phyloP scores from a whole-genome alignment of 1,139 yeast genomes.

The Lodderomyces orthopsilosis region DNA sequence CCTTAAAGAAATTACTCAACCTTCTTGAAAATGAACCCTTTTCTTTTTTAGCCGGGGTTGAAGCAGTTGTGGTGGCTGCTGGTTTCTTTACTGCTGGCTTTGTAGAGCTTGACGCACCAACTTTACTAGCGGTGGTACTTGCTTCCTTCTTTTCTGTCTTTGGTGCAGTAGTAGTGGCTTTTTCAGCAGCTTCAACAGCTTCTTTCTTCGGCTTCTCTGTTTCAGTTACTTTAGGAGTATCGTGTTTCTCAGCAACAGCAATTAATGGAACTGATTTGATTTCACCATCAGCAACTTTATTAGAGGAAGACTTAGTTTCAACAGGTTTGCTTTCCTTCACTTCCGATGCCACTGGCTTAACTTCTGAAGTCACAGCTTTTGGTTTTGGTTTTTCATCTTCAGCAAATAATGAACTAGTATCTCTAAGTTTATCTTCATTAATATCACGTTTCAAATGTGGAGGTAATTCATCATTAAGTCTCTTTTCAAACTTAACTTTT shows the following conservation, averaged over 20 bases:
- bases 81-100: not conserved
- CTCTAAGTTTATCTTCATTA: slow-evolving; percentile 38
- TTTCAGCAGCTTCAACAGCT: not conserved
- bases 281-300: slow-evolving; percentile 5
- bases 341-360: slow-evolving; percentile 4
- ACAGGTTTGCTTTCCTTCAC: not conserved
- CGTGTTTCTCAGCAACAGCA: slow-evolving; percentile 12
- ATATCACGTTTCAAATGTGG: slow-evolving; percentile 49
- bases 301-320: not conserved
- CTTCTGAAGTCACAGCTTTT: slow-evolving; percentile 3
- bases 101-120: not conserved
- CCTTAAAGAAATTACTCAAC: slow-evolving; percentile 15
- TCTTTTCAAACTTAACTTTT: slow-evolving; percentile 41
- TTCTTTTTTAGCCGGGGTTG: slow-evolving; percentile 1
- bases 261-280: slow-evolving; percentile 17
- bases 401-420: slow-evolving; percentile 41
- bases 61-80: not conserved
- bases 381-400: slow-evolving; percentile 20
- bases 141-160: not conserved
- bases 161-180: slow-evolving; percentile 2
- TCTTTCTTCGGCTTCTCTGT: slow-evolving; percentile 1
- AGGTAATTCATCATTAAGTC: slow-evolving; percentile 50
- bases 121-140: slow-evolving; percentile 5
- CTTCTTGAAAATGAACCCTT: slow-evolving; percentile 13
- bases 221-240: slow-evolving; percentile 3